Percentiles rank a stretch among this genome's conserved stretches.
Conservation (phyloP, 2,329 filamentous ascomycete species). For the Exophiala sideris region DNA sequence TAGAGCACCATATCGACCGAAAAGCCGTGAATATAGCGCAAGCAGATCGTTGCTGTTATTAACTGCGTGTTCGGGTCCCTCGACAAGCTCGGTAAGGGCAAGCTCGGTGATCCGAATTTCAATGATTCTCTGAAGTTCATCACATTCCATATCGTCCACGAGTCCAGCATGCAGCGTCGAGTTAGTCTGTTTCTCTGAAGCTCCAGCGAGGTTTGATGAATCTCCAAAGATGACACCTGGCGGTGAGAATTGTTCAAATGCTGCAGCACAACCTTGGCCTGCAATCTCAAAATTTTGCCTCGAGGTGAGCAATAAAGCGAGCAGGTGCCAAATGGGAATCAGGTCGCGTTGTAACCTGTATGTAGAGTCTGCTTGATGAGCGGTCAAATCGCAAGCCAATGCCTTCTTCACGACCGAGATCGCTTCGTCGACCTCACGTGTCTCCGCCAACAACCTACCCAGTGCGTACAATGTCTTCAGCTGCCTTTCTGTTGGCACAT, state of each 20-base stretch:
- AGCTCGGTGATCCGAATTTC: constrained; percentile 96
- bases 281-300: constrained; percentile 81
- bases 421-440: constrained; percentile 72
- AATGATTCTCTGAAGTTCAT: constrained; percentile 82
- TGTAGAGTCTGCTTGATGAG: constrained; percentile 24
- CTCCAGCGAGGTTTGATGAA: constrained; percentile 6
- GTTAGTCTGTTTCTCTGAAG: constrained; percentile 20
- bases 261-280: constrained; percentile 78
- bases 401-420: constrained; percentile 79
- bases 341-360: constrained; percentile 40
- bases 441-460: constrained; percentile 81
- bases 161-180: constrained; percentile 41
- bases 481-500: constrained; percentile 64
- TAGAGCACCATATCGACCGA: constrained; percentile 58
- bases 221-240: constrained; percentile 66
- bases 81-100: constrained; percentile 73
- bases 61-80: constrained; percentile 80
- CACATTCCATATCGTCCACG: constrained; percentile 75
- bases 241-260: constrained; percentile 83
- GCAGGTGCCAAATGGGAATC: constrained; percentile 88
- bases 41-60: constrained; percentile 85
- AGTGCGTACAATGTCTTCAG: constrained; percentile 77
- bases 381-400: constrained; percentile 56
- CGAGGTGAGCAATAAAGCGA: constrained; percentile 80
- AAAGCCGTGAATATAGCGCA: constrained; percentile 75